Percentiles rank a stretch among this genome's conserved stretches.
Conservation (phyloP, 23 red algal species). For the Gracilaria vermiculophylla region DNA sequence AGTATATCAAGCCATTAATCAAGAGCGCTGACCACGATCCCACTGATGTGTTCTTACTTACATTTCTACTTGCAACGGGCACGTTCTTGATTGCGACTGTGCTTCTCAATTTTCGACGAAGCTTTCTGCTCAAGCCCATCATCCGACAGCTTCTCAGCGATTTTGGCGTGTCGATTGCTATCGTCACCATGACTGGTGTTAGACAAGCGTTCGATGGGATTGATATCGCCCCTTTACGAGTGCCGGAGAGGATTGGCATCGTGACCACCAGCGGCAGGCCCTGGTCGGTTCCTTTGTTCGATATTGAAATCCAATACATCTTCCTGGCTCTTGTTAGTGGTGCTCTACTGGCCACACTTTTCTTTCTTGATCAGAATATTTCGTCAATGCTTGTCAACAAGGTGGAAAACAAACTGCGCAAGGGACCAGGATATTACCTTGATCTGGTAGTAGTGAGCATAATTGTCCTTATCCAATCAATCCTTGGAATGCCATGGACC, state of each 20-base stretch:
- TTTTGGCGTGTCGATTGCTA: constrained; percentile 85
- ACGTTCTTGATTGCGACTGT: constrained; percentile 77
- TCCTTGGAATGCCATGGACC: constrained; percentile 92
- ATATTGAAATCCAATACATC: constrained; percentile 75
- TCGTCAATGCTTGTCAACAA: constrained; percentile 84
- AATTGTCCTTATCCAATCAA: constrained; percentile 73
- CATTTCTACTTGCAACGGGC: constrained; percentile 78
- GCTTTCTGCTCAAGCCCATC: constrained; percentile 80
- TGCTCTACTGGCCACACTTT: constrained; percentile 74
- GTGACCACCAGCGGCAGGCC: constrained; percentile 75
- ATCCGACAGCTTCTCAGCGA: constrained; percentile 88
- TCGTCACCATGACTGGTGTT: constrained; percentile 76
- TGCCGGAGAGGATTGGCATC: constrained; percentile 73
- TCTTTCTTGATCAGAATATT: constrained; percentile 98
- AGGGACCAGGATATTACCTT: constrained; percentile 88
- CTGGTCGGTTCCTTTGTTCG: constrained; percentile 81
- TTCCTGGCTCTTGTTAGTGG: constrained; percentile 88
- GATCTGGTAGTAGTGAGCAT: constrained; percentile 81
- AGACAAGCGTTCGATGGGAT: constrained; percentile 65
- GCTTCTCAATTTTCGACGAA: constrained; percentile 75
- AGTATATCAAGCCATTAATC: constrained; percentile 86
- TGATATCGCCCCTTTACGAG: constrained; percentile 54
- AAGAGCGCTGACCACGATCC: constrained; percentile 48
- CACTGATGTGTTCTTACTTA: constrained; percentile 79
- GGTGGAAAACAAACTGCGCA: constrained; percentile 88